These are phyloP conservation scores for Angomonas deanei DNA, from an alignment of 208 protist species.

Conservation along the genomic window DNA sequence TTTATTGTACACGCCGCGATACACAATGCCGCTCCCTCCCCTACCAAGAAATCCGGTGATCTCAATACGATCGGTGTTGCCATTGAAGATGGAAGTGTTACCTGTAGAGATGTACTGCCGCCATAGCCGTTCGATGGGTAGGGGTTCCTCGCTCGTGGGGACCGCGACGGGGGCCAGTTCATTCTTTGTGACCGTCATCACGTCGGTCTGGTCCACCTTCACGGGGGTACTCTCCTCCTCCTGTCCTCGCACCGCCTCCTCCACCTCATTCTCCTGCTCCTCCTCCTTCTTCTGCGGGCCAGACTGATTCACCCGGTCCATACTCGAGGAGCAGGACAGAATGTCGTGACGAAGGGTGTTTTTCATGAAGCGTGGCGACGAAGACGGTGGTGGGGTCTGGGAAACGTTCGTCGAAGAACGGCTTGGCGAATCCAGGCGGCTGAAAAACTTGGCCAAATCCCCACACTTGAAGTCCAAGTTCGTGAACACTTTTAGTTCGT, in stretches of 20 bases:
- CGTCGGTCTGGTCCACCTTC: not conserved
- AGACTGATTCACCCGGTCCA: not conserved
- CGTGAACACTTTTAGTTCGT: not conserved
- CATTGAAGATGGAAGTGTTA: constrained; percentile 49
- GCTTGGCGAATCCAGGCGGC: not conserved
- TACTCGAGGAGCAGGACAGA: not conserved
- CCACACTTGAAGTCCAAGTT: constrained; percentile 1
- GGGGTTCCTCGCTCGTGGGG: not conserved
- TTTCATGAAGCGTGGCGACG: not conserved
- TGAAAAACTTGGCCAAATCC: not conserved
- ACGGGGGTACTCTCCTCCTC: not conserved
- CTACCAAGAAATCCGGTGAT: constrained; percentile 42
- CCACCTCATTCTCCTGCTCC: not conserved
- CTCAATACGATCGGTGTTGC: constrained; percentile 34
- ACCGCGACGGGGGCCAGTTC: not conserved
- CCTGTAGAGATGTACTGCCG: constrained; percentile 45
- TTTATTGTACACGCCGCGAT: constrained; percentile 44
- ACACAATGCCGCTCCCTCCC: constrained; percentile 80
- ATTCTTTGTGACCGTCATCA: not conserved
- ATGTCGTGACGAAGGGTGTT: not conserved
- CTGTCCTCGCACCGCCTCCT: not conserved
- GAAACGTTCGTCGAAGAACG: not conserved
- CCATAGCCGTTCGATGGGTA: constrained; percentile 24
- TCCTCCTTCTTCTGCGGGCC: not conserved
- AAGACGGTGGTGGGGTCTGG: not conserved